Conservation (phyloP, 257 asterid genomes). For the Petrea volubilis region DNA sequence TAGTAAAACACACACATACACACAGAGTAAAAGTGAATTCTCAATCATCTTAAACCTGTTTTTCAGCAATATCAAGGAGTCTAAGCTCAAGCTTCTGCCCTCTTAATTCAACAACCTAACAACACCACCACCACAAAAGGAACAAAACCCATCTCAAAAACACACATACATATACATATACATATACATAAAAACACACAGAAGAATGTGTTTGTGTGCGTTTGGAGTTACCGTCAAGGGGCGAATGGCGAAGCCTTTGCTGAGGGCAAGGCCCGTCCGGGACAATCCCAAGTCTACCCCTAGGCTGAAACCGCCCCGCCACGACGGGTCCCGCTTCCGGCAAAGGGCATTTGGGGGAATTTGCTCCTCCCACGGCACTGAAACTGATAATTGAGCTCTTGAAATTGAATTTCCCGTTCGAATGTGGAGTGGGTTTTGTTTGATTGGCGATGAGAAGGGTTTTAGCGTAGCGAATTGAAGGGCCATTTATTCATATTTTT, state of each 20-base stretch:
- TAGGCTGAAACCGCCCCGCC: slow-evolving; percentile 93
- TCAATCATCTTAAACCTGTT: slow-evolving; percentile 47
- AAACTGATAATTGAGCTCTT: slow-evolving; percentile 18
- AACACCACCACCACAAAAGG: background rate
- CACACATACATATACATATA: background rate
- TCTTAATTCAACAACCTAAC: slow-evolving; percentile 74
- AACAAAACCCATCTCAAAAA: background rate
- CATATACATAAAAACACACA: slow-evolving; percentile 15
- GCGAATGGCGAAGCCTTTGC: slow-evolving; percentile 84
- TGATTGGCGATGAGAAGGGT: slow-evolving; percentile 27
- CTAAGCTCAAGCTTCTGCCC: slow-evolving; percentile 82
- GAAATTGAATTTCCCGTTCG: slow-evolving; percentile 8
- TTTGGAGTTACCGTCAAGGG: slow-evolving; percentile 55
- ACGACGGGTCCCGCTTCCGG: slow-evolving; percentile 57
- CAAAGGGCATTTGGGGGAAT: slow-evolving; percentile 74
- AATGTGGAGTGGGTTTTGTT: slow-evolving; percentile 16
- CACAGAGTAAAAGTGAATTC: background rate
- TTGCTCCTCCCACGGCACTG: slow-evolving; percentile 48
- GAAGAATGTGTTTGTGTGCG: background rate
- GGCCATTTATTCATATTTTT: slow-evolving; percentile 26
- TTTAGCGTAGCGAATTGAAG: slow-evolving; percentile 26
- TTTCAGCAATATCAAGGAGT: slow-evolving; percentile 76
- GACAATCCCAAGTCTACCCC: slow-evolving; percentile 84
- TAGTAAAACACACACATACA: too few relatives aligned
- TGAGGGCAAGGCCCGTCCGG: slow-evolving; percentile 85